These are phyloP conservation scores for Purshia tridentata DNA, from an alignment of 306 rosid genomes.

Conservation along the genomic window DNA sequence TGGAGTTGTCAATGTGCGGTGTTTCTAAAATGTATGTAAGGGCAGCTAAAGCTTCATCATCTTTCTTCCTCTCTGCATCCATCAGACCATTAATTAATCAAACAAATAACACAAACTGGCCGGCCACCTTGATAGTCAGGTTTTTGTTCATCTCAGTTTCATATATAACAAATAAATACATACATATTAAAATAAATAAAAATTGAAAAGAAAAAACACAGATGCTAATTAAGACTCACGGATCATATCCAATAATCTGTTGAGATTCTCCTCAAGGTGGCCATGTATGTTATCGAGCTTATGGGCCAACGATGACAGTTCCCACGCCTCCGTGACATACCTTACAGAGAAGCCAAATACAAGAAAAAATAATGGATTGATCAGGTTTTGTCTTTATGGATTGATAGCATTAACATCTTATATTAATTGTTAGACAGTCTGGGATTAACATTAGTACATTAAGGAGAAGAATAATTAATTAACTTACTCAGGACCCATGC, in stretches of 20 bases:
- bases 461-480: neutral
- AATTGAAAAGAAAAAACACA: neutral
- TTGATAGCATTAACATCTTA: no score
- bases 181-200: no score
- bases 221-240: constrained; percentile 4
- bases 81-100: neutral
- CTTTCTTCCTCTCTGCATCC: constrained; percentile 48
- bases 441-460: no score
- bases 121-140: no score
- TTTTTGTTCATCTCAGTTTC: no score
- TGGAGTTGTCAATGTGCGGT: constrained; percentile 48
- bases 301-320: constrained; percentile 62
- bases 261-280: constrained; percentile 40
- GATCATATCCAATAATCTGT: neutral
- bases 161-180: no score
- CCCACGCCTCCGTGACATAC: constrained; percentile 63
- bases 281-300: constrained; percentile 49
- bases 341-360: constrained; percentile 32
- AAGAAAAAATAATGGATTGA: neutral
- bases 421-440: no score
- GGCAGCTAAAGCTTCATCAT: constrained; percentile 38
- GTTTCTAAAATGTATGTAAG: constrained; percentile 33
- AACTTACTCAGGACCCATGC: constrained; percentile 47
- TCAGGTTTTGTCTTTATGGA: neutral
- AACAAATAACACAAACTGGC: neutral